Evolutionary conservation across 2,329 filamentous ascomycete species (phyloP), one percentile per base, ranked within the genome.

Genomic region (Ophioceras dolichostomum): DNA sequence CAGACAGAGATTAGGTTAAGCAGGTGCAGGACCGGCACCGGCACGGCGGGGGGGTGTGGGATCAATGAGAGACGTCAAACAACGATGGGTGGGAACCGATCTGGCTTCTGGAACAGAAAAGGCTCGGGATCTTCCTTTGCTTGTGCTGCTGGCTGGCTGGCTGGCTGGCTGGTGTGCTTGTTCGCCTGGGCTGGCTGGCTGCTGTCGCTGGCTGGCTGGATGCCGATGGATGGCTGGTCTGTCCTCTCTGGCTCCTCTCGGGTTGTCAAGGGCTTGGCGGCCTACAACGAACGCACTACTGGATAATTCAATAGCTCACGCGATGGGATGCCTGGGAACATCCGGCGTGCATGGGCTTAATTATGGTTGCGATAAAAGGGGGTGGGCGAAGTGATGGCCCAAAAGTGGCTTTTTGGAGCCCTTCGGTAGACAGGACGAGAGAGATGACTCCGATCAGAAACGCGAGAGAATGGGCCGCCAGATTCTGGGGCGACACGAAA

Each of bases 71-170:
- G n/a, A n/a, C n/a, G 33, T n/a, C 29, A 8, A 17, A 21, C 10
- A 10, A 21, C 31, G 10, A 13, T 19, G 31, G 18, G 17, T 13
- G 16, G 18, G 12, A 21, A 33, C 18, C n/a, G 10, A 33, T 13
- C 16, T 26, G 16, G 34, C 16, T 19, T 13, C 17, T 26, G 16
- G 34, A 27, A 26, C 34, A 36, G 34, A 26, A 24, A 17, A n/a
- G 27, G 7, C 24, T 36, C 22, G 17, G 34, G 34, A 36, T 36
- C 34, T 27, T 19, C 34, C 34, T 18, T 36, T 33, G 17, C 21
- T 16, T 16, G 17, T 18, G 17, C 13, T 33, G 31, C 17, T 19
- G 8, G 29, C 14, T 10, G 29, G 29, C 5, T 17, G 29, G 18
- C 29, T 31, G 29, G 29, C 29, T 31, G 14, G 13, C 13, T 7